Percentiles rank a stretch among this genome's conserved stretches.
These are phyloP conservation scores for Rhizopogon roseolus DNA, from an alignment of 768 basidiomycete genomes.

Conservation along the genomic window DNA sequence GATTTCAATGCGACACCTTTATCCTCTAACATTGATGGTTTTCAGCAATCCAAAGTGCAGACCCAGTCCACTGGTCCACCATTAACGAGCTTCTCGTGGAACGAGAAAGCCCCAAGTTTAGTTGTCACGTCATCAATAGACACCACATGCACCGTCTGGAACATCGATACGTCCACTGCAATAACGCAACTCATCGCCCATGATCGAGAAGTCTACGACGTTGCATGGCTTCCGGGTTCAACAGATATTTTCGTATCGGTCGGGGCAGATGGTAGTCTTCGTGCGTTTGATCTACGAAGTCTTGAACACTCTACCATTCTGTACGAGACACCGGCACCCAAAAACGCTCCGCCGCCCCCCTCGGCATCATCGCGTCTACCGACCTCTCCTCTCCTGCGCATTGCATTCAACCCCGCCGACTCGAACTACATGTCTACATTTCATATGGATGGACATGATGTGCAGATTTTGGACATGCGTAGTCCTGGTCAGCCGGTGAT, in stretches of 20 bases:
- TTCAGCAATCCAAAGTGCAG: slow-evolving; percentile 86
- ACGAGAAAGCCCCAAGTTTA: slow-evolving; percentile 82
- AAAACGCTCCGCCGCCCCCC: slow-evolving; percentile 54
- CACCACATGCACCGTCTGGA: slow-evolving; percentile 99
- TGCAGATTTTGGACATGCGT: slow-evolving; percentile 96
- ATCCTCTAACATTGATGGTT: slow-evolving; percentile 4
- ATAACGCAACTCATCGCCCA: slow-evolving; percentile 97
- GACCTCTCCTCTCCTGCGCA: slow-evolving; percentile 77
- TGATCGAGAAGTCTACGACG: slow-evolving; percentile 94
- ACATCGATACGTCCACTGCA: slow-evolving; percentile 89
- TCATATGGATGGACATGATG: slow-evolving; percentile 85
- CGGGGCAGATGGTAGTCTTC: slow-evolving; percentile 92
- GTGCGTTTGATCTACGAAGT: slow-evolving; percentile 94
- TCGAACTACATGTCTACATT: slow-evolving; percentile 97
- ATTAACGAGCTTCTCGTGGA: slow-evolving; percentile 97
- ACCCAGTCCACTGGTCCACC: slow-evolving; percentile 82
- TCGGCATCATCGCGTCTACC: slow-evolving; percentile 63
- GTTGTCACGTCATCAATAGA: slow-evolving; percentile 98
- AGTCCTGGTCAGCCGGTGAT: slow-evolving; percentile 94
- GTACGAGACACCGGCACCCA: slow-evolving; percentile 87
- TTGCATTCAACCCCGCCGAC: slow-evolving; percentile 87
- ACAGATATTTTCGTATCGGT: slow-evolving; percentile 98
- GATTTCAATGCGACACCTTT: not conserved
- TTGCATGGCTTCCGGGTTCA: slow-evolving; percentile 96
- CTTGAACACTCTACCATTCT: slow-evolving; percentile 98